These are phyloP conservation scores for Arctostaphylos glauca DNA, from an alignment of 148 eudicot species.

Conservation along the genomic window DNA sequence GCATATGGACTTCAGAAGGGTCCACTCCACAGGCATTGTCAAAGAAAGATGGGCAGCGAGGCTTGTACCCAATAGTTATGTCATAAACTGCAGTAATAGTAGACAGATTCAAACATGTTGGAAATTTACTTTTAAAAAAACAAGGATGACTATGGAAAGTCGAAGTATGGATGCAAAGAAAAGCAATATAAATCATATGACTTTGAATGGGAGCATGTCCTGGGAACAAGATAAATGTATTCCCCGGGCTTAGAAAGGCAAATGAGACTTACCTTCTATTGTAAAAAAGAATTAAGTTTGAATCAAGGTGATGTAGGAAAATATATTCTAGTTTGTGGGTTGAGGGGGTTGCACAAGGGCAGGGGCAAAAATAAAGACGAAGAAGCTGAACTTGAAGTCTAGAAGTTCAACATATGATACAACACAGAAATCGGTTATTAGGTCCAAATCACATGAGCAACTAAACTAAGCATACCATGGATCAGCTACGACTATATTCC, in stretches of 20 bases:
- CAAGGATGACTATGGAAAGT: too few relatives aligned
- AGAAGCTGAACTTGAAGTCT: not conserved
- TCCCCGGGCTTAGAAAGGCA: not conserved
- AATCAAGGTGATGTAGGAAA: not conserved
- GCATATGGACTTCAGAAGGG: conserved; percentile 90
- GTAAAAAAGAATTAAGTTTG: not conserved
- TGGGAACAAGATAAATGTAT: not conserved
- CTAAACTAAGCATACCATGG: not conserved
- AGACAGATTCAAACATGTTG: not conserved
- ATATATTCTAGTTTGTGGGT: not conserved
- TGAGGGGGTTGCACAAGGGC: not conserved
- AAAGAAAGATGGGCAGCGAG: conserved; percentile 70
- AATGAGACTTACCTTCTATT: not conserved
- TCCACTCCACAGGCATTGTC: conserved; percentile 83
- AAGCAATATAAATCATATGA: not conserved
- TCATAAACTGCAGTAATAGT: conserved; percentile 64
- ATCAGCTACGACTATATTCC: not conserved
- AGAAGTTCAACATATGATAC: not conserved
- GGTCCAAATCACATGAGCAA: not conserved
- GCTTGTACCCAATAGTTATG: conserved; percentile 81
- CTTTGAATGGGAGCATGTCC: not conserved
- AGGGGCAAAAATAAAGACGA: not conserved
- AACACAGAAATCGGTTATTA: not conserved
- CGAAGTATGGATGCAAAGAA: not conserved
- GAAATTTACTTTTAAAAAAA: not conserved